phyloP scores from a whole-genome alignment of 2,329 filamentous ascomycete genomes.

The Alternaria tenuissima region DNA sequence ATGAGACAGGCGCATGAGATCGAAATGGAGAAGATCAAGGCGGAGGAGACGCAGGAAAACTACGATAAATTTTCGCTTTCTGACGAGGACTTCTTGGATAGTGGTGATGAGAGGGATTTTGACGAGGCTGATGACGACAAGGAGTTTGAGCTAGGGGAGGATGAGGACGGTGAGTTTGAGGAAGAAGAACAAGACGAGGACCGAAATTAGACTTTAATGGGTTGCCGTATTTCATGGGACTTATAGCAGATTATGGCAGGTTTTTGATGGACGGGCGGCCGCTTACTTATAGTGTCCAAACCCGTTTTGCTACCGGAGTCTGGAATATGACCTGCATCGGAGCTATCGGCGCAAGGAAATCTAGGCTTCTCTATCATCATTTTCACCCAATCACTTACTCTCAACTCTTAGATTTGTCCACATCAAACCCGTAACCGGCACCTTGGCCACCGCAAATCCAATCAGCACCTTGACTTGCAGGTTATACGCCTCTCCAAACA shows the following conservation, averaged over 20 bases:
- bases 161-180: constrained; percentile 1
- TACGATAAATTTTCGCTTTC: not conserved
- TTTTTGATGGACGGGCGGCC: not conserved
- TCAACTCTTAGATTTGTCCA: constrained; percentile 17
- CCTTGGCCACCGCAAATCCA: constrained; percentile 20
- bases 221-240: not conserved
- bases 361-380: not conserved
- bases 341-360: not conserved
- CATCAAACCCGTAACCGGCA: constrained; percentile 17
- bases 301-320: not conserved
- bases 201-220: not conserved
- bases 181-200: constrained; percentile 1
- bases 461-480: constrained; percentile 24
- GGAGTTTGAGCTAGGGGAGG: not conserved
- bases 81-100: constrained; percentile 14
- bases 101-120: constrained; percentile 19
- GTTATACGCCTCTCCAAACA: constrained; percentile 22
- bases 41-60: not conserved
- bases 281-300: not conserved
- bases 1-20: constrained; percentile 11
- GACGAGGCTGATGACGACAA: constrained; percentile 4
- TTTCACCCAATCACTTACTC: not conserved
- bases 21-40: constrained; percentile 10
- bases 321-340: not conserved
- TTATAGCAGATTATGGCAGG: not conserved